Percentiles rank a stretch among this genome's conserved stretches.
These are phyloP conservation scores for Coniferiporia weirii DNA, from an alignment of 1,284 basidiomycete genomes.

Conservation along the genomic window DNA sequence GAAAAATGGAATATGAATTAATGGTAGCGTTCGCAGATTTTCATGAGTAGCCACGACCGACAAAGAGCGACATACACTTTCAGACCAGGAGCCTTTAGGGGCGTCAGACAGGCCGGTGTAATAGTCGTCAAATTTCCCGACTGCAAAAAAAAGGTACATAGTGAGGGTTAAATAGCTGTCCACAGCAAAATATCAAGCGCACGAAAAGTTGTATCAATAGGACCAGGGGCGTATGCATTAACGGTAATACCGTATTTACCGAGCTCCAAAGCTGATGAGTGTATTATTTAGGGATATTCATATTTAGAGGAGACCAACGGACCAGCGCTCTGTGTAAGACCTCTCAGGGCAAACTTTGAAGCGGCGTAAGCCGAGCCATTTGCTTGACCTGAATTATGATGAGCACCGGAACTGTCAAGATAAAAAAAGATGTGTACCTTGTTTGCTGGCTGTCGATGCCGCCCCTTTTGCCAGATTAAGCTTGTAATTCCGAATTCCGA, in stretches of 20 bases:
- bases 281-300: background rate
- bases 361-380: slow-evolving; percentile 12
- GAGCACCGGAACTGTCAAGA: background rate
- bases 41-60: background rate
- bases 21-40: no score
- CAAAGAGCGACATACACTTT: background rate
- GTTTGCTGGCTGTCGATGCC: slow-evolving; percentile 5
- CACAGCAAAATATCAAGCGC: background rate
- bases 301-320: background rate
- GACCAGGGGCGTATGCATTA: slow-evolving; percentile 27
- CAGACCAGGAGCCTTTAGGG: slow-evolving; percentile 1
- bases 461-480: background rate
- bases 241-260: slow-evolving; percentile 24
- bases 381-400: background rate
- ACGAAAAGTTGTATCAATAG: slow-evolving; percentile 14
- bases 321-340: slow-evolving; percentile 15
- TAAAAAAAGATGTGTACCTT: background rate
- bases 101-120: background rate
- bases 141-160: background rate
- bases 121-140: slow-evolving; percentile 14
- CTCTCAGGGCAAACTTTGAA: slow-evolving; percentile 14
- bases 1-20: background rate
- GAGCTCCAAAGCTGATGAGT: slow-evolving; percentile 17
- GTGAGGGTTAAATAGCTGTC: background rate
- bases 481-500: background rate